phyloP scores from a whole-genome alignment of 805 yeast genomes.

The Cyberlindnera xishuangbannaensis region DNA sequence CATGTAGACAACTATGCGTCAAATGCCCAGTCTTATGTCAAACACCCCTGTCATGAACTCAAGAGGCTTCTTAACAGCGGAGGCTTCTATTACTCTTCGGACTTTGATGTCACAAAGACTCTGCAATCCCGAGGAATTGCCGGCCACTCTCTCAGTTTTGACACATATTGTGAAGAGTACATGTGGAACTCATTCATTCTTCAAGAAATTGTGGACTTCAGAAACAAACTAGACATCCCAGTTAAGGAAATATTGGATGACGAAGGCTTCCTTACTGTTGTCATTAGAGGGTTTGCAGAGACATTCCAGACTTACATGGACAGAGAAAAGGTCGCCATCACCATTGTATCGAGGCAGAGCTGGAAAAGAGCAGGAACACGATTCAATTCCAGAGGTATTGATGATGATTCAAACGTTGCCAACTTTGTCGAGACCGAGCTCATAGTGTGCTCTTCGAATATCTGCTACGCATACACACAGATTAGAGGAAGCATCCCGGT shows the following conservation, averaged over 20 bases:
- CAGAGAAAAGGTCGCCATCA: constrained; percentile 42
- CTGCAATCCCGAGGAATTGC: constrained; percentile 68
- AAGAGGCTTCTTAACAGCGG: constrained; percentile 78
- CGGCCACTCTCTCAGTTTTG: constrained; percentile 30
- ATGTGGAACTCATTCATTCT: constrained; percentile 97
- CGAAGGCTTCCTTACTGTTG: constrained; percentile 82
- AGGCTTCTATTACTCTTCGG: constrained; percentile 86
- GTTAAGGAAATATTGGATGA: constrained; percentile 60
- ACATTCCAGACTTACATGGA: constrained; percentile 45
- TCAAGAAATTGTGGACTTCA: constrained; percentile 45
- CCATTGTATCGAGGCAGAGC: constrained; percentile 90
- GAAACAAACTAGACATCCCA: constrained; percentile 59
- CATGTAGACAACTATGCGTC: too few relatives aligned
- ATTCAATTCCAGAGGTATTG: constrained; percentile 90
- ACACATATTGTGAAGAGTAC: constrained; percentile 71
- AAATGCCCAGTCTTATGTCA: constrained; percentile 9
- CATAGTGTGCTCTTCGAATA: constrained; percentile 48
- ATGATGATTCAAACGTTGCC: constrained; percentile 92
- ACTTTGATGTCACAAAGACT: constrained; percentile 86
- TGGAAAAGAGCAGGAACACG: constrained; percentile 98
- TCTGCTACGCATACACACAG: constrained; percentile 74
- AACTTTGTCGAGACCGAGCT: constrained; percentile 93
- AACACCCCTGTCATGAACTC: constrained; percentile 74
- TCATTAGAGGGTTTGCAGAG: constrained; percentile 92
- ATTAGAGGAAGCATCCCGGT: constrained; percentile 95